phyloP scores from a whole-genome alignment of 768 basidiomycete species.

The Hericium rajendrae region DNA sequence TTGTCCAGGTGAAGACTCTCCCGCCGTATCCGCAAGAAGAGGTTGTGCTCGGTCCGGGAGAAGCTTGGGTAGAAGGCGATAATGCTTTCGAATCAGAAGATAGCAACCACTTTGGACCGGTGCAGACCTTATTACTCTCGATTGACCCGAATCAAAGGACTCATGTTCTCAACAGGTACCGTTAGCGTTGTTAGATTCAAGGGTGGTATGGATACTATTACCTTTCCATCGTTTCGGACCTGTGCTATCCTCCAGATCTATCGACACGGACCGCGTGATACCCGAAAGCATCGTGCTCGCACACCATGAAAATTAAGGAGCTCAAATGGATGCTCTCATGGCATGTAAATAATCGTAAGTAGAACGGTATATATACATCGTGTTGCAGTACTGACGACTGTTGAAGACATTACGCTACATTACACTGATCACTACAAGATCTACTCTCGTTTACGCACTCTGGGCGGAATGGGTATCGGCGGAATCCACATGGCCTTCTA shows the following conservation, averaged over 20 bases:
- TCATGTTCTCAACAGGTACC: neutral
- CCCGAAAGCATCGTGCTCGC: too few species aligned
- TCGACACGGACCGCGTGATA: neutral
- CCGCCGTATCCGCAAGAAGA: constrained; percentile 12
- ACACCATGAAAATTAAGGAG: too few species aligned
- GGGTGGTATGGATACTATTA: neutral
- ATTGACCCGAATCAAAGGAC: neutral
- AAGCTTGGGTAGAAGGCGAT: constrained; percentile 14
- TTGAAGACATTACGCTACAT: too few species aligned
- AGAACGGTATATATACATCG: too few species aligned
- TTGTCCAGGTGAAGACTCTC: constrained; percentile 13
- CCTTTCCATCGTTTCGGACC: neutral
- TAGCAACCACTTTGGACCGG: constrained; percentile 15
- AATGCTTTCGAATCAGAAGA: constrained; percentile 14
- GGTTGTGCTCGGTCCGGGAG: constrained; percentile 5
- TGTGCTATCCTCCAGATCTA: neutral
- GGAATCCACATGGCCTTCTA: neutral
- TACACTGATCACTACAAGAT: too few species aligned
- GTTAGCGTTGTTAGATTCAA: neutral
- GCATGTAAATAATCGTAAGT: too few species aligned
- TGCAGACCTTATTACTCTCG: neutral
- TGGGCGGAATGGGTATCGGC: neutral
- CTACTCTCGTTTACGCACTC: too few species aligned
- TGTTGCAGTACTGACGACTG: too few species aligned
- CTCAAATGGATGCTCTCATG: too few species aligned